A percentile compares a stretch with the other conserved stretches of the same genome.
phyloP scores from a whole-genome alignment of 1,284 basidiomycete genomes.

The Pyrrhoderma lamaoense region DNA sequence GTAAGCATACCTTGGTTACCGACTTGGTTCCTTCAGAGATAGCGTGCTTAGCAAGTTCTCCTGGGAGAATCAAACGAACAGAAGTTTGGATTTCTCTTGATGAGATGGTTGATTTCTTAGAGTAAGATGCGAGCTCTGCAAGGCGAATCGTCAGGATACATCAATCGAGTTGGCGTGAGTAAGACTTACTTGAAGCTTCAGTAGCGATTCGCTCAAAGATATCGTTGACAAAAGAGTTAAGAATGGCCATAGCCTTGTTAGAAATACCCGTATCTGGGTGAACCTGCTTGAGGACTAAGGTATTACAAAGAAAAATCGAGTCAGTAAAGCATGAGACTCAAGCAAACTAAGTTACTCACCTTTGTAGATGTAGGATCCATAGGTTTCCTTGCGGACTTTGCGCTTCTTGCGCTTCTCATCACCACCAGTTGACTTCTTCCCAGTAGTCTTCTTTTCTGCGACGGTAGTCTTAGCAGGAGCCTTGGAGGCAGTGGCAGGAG shows the following conservation, averaged over 20 bases:
- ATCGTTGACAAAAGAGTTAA: constrained; percentile 47
- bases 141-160: neutral
- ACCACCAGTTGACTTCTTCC: constrained; percentile 48
- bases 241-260: constrained; percentile 54
- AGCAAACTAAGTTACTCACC: constrained; percentile 38
- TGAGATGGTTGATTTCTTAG: constrained; percentile 53
- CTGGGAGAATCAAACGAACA: constrained; percentile 50
- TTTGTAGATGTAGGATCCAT: constrained; percentile 94
- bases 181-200: constrained; percentile 42
- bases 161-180: no score
- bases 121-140: constrained; percentile 45
- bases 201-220: constrained; percentile 51
- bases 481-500: constrained; percentile 65
- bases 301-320: neutral
- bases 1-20: constrained; percentile 30
- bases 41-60: constrained; percentile 61
- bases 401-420: constrained; percentile 81
- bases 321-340: neutral
- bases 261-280: constrained; percentile 55
- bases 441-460: constrained; percentile 67
- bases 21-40: constrained; percentile 49
- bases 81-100: constrained; percentile 54
- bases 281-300: constrained; percentile 40
- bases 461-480: constrained; percentile 64
- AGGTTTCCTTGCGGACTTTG: constrained; percentile 86